phyloP scores from a whole-genome alignment of 176 grass and related monocot genomes.

The Carex cristatella region DNA sequence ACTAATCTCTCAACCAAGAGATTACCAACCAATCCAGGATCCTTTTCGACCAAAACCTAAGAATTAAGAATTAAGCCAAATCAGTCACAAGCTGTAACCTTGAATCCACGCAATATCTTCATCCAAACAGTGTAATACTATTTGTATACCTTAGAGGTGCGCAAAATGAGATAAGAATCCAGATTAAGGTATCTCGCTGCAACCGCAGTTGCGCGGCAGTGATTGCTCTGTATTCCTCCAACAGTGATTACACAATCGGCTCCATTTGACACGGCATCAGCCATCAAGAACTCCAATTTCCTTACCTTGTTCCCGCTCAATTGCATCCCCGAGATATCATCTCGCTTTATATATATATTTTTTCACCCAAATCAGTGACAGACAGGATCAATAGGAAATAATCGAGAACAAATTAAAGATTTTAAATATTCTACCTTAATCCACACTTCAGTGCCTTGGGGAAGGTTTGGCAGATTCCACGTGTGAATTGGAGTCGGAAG shows the following conservation, averaged over 20 bases:
- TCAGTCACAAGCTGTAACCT: neutral
- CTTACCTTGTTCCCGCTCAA: slow-evolving; percentile 93
- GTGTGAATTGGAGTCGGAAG: slow-evolving; percentile 92
- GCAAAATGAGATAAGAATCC: slow-evolving; percentile 82
- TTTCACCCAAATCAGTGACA: slow-evolving; percentile 14
- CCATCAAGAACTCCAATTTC: slow-evolving; percentile 92
- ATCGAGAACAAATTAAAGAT: neutral
- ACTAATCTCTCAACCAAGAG: slow-evolving; percentile 84
- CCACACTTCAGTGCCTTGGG: slow-evolving; percentile 85
- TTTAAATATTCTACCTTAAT: slow-evolving; percentile 57
- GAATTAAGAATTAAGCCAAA: slow-evolving; percentile 22
- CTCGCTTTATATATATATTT: slow-evolving; percentile 38
- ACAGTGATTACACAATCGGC: slow-evolving; percentile 78
- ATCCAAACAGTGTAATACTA: neutral
- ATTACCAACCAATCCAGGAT: slow-evolving; percentile 91
- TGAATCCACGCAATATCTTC: neutral
- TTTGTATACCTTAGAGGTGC: slow-evolving; percentile 67
- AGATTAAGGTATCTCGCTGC: slow-evolving; percentile 91
- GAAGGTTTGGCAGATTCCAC: slow-evolving; percentile 87
- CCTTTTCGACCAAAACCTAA: slow-evolving; percentile 75
- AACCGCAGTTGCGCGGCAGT: slow-evolving; percentile 79
- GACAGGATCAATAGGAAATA: neutral
- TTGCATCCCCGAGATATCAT: slow-evolving; percentile 95
- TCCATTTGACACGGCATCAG: slow-evolving; percentile 46
- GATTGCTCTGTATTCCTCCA: slow-evolving; percentile 93